These are phyloP conservation scores for Aureobasidium sp. DNA, from an alignment of 2,329 filamentous ascomycete genomes.

Conservation along the genomic window DNA sequence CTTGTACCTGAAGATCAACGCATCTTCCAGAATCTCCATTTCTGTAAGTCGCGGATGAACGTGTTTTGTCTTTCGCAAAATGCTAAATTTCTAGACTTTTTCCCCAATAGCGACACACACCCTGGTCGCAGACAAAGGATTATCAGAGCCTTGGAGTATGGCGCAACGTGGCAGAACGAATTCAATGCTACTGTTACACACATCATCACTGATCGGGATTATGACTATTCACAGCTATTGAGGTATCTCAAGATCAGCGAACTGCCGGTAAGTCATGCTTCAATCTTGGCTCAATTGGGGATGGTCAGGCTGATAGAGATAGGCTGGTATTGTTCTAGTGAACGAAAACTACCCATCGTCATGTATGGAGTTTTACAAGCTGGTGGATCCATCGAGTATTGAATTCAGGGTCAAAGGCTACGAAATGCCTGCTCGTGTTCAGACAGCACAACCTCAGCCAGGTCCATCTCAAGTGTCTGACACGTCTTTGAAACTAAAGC, in stretches of 20 bases:
- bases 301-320: constrained; percentile 12
- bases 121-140: constrained; percentile 64
- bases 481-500: constrained; percentile 45
- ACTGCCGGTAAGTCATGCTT: constrained; percentile 39
- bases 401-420: constrained; percentile 54
- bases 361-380: constrained; percentile 33
- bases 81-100: constrained; percentile 49
- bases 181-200: constrained; percentile 59
- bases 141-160: constrained; percentile 64
- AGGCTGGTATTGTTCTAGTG: constrained; percentile 44
- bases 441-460: not conserved
- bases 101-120: constrained; percentile 71
- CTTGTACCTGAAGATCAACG: constrained; percentile 23
- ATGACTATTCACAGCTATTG: constrained; percentile 59
- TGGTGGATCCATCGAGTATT: constrained; percentile 47
- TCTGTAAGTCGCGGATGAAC: constrained; percentile 19
- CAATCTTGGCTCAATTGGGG: not conserved
- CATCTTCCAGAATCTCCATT: constrained; percentile 26
- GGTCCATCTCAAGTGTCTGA: constrained; percentile 20
- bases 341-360: constrained; percentile 39
- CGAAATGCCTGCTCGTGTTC: constrained; percentile 1
- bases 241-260: constrained; percentile 44
- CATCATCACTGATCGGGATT: constrained; percentile 65
- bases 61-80: not conserved
- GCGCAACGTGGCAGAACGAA: constrained; percentile 61